phyloP scores from a whole-genome alignment of 176 grass and related monocot species.

The Triticum timopheevii region DNA sequence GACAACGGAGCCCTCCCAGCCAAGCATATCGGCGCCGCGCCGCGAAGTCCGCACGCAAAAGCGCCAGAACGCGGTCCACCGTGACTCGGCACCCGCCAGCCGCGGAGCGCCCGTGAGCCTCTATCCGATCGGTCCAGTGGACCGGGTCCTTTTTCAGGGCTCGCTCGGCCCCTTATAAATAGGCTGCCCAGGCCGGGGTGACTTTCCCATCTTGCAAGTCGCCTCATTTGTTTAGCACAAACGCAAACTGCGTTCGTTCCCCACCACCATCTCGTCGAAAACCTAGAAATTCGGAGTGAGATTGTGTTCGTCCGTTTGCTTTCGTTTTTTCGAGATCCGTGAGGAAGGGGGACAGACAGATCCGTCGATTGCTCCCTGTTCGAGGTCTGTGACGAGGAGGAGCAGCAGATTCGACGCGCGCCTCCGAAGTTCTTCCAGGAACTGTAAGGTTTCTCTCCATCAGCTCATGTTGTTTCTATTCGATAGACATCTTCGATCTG shows the following conservation, averaged over 20 bases:
- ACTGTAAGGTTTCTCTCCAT: constrained; percentile 31
- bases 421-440: not conserved
- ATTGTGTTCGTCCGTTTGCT: not conserved
- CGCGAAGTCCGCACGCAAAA: not conserved
- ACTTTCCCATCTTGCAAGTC: not conserved
- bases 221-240: not conserved
- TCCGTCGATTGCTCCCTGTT: not conserved
- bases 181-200: not conserved
- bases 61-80: constrained; percentile 28
- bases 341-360: not conserved
- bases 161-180: constrained; percentile 31
- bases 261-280: not conserved
- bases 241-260: not conserved
- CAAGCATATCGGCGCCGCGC: not conserved
- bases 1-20: constrained; percentile 10
- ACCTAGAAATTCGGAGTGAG: not conserved
- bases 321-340: not conserved
- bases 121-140: constrained; percentile 7
- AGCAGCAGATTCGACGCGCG: not conserved
- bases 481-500: not conserved
- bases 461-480: not conserved
- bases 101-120: not conserved
- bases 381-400: too few species aligned
- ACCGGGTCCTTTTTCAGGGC: not conserved
- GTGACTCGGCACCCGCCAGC: not conserved